Evolutionary conservation across 306 rosid genomes (phyloP), one percentile per base, ranked within the genome.

Genomic region (Ochetophila trinervis): DNA sequence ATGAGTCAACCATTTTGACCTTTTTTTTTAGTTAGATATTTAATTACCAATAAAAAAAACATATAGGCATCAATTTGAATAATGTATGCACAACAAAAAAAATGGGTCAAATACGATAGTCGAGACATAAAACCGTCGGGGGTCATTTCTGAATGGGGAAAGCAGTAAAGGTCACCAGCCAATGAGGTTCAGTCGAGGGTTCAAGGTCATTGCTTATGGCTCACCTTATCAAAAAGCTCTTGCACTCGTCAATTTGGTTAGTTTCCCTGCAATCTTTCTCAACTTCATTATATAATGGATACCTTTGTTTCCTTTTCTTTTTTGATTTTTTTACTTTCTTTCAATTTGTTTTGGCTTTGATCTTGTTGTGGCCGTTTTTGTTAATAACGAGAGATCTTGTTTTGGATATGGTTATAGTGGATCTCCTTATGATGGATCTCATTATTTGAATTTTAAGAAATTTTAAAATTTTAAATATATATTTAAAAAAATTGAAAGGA

Each of bases 181-280:
- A 51, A 5, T 62, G 32, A 35, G 57, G 13, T 81, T 51, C 72
- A 32, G 8, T 27, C 80, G 80, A 17, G 89, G 89, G 62, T 37
- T 91, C 10, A 85, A 93, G 34, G 97, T 96, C 30, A 74, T 93
- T 70, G 57, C 91, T 49, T 71, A 57, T 70, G 98, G 98, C 66
- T 76, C 97, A 49, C 47, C 76, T 36, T 82, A 74, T 63, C 85
- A 81, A 73, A 89, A 79, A 81, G 98, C 98, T 1, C 97, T 96
- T 2, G 98, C 97, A 0, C 87, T 93, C 20, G 73, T 93, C 57
- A 97, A 93, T 86, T 85, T 93, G 97, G 98, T 93, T 57, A 21
- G 76, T 65, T 62, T 78, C 18, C 12, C 44, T 32, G 60, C 24
- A 66, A 2, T 19, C 51, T 10, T 53, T 27, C 42, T 23, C 15